Percentiles rank a stretch among this genome's conserved stretches.
Evolutionary conservation across 2,329 filamentous ascomycete species (phyloP).

Genomic region (Pseudonectria foliicola): DNA sequence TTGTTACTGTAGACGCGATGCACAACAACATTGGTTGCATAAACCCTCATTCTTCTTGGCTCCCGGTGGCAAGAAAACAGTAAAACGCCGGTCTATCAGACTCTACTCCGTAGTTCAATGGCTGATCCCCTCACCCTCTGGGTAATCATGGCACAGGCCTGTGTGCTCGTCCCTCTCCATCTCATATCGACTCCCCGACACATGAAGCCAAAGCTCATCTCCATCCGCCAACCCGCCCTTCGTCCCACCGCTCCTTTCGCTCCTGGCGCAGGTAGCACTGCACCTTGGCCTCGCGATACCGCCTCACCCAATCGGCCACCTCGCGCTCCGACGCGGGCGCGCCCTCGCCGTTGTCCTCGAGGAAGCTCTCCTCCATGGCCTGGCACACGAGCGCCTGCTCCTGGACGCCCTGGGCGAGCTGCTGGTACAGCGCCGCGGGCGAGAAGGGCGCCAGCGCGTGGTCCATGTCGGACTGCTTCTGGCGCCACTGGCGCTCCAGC

Average conservation of each 20-base stretch:
- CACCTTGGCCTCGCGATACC: conserved; percentile 74
- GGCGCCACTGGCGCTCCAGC: conserved; percentile 85
- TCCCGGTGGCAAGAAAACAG: too few relatives aligned
- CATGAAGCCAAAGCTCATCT: too few relatives aligned
- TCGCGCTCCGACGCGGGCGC: conserved; percentile 66
- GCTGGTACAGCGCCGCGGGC: conserved; percentile 78
- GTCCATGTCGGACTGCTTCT: conserved; percentile 86
- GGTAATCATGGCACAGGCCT: neutral
- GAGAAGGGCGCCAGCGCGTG: conserved; percentile 76
- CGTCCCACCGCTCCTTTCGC: conserved; percentile 89
- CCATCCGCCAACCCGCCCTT: conserved; percentile 92
- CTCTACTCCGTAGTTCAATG: neutral
- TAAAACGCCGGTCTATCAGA: conserved; percentile 1
- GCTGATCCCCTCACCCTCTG: conserved; percentile 2
- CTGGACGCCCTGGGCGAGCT: conserved; percentile 64
- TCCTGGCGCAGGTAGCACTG: conserved; percentile 75
- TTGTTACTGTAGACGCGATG: too few relatives aligned
- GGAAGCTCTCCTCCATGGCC: conserved; percentile 87
- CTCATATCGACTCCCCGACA: neutral
- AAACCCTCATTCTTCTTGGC: too few relatives aligned
- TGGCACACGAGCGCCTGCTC: conserved; percentile 78
- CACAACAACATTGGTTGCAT: too few relatives aligned
- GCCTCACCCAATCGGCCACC: conserved; percentile 73
- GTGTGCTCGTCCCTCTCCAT: neutral
- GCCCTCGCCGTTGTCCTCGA: conserved; percentile 49